Evolutionary conservation across 192 early-diverging fungal genomes (phyloP), one percentile per base, ranked within the genome.

Genomic region (Podila clonocystis): DNA sequence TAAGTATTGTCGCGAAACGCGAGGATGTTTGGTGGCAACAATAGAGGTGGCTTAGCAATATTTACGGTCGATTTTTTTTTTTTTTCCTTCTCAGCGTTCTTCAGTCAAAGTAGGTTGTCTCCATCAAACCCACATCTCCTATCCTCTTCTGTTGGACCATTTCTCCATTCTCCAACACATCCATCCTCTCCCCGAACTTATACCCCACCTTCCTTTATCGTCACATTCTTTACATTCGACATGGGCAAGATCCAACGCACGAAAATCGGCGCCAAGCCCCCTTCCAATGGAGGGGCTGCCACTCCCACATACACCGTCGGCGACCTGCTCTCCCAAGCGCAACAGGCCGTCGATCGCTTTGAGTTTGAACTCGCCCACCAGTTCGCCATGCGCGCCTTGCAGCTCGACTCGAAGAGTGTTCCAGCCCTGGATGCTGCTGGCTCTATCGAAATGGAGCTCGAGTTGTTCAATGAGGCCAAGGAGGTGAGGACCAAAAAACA

Each of bases 361-460:
- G 89, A 94, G 48, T 94, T 93, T 65, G 86, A 90, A 15, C 76
- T 89, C 28, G 96, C 96, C 0, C 83, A 88, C 33, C 79, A 92
- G 49, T 93, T 93, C 68, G 91, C 91, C 41, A 85, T 86, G 60
- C 83, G 91, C 50, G 95, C 94, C 3, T 72, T 94, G 29, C 86
- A 89, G 45, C 63, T 90, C 57, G 87, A 94, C 49, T 87, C 88
- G 1, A 63, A 80, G 28, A 87, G 93, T 82, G 75, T 88, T 12
- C 73, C 82, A 41, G 84, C 91, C 31, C 85, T 97, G 48, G 90
- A 95, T 41, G 69, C 88, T 50, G 87, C 92, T 24, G 95, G 93
- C 5, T 87, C 91, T 33, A 87, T 92, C 28, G 92, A 94, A 68
- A 88, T 97, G 58, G 97, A 97, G 67, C 75, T 91, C 11, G 90